These are phyloP conservation scores for Akanthomyces dipterigenus DNA, from an alignment of 2,329 filamentous ascomycete species.

Conservation along the genomic window DNA sequence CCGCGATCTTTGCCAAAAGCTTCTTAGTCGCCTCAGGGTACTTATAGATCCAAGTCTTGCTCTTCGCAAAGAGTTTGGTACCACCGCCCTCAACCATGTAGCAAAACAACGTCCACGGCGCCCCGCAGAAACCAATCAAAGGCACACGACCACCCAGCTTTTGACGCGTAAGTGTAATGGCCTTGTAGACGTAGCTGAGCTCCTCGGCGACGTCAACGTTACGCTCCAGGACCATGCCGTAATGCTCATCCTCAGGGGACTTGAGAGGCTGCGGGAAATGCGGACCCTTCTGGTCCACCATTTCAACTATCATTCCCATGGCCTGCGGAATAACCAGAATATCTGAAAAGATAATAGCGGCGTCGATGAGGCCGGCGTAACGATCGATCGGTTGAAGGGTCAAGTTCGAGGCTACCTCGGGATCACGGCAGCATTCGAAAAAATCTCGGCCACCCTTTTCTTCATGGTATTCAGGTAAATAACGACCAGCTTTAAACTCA, in stretches of 20 bases:
- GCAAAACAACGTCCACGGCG: conserved; percentile 93
- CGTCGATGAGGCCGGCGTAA: conserved; percentile 83
- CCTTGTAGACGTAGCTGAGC: conserved; percentile 91
- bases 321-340: conserved; percentile 97
- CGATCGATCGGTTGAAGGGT: conserved; percentile 94
- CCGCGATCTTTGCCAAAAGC: conserved; percentile 83
- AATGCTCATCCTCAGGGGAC: conserved; percentile 76
- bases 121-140: conserved; percentile 92
- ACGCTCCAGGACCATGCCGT: conserved; percentile 65
- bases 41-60: conserved; percentile 95
- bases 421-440: conserved; percentile 92
- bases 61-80: conserved; percentile 88
- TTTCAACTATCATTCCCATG: conserved; percentile 97
- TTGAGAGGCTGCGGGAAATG: conserved; percentile 83
- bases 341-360: conserved; percentile 97
- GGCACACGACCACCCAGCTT: conserved; percentile 86
- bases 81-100: conserved; percentile 99
- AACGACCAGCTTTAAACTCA: conserved; percentile 67
- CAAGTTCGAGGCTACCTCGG: conserved; percentile 86
- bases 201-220: conserved; percentile 79
- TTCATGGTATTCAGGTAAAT: conserved; percentile 95
- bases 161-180: conserved; percentile 82
- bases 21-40: conserved; percentile 74
- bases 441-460: conserved; percentile 89
- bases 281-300: conserved; percentile 95